phyloP scores from a whole-genome alignment of 2,329 filamentous ascomycete species.

The Alternaria gansuensis region DNA sequence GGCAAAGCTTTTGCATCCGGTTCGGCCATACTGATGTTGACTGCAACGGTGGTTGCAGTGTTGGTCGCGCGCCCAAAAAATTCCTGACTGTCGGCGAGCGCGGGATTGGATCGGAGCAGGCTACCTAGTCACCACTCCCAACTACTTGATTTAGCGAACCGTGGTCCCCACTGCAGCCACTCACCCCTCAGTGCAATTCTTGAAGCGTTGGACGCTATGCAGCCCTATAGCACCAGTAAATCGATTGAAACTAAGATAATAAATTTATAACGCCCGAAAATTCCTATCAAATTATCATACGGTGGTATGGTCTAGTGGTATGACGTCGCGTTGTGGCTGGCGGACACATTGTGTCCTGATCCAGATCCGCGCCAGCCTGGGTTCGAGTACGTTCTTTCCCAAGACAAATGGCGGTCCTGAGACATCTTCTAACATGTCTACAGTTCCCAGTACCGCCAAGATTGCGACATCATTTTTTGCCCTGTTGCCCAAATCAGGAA shows the following conservation, averaged over 20 bases:
- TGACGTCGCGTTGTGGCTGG: conserved; percentile 47
- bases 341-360: conserved; percentile 30
- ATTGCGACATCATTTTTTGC: conserved; percentile 30
- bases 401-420: conserved; percentile 22
- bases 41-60: conserved; percentile 21
- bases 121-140: conserved; percentile 6
- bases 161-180: conserved; percentile 4
- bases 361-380: conserved; percentile 44
- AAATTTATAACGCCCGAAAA: too few relatives aligned
- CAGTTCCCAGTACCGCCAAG: conserved; percentile 43
- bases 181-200: conserved; percentile 5
- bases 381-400: conserved; percentile 35
- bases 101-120: conserved; percentile 32
- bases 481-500: not conserved
- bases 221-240: too few relatives aligned
- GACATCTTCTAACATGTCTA: conserved; percentile 33
- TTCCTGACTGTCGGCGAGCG: conserved; percentile 31
- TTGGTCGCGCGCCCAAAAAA: conserved; percentile 37
- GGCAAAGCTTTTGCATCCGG: conserved; percentile 41
- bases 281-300: conserved; percentile 19
- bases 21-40: conserved; percentile 45
- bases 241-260: too few relatives aligned
- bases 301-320: conserved; percentile 45
- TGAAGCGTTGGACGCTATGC: not conserved
- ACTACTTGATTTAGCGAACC: not conserved